A percentile compares a stretch with the other conserved stretches of the same genome.
phyloP scores from a whole-genome alignment of 345 rosid genomes.

The Eucalyptus virginea region DNA sequence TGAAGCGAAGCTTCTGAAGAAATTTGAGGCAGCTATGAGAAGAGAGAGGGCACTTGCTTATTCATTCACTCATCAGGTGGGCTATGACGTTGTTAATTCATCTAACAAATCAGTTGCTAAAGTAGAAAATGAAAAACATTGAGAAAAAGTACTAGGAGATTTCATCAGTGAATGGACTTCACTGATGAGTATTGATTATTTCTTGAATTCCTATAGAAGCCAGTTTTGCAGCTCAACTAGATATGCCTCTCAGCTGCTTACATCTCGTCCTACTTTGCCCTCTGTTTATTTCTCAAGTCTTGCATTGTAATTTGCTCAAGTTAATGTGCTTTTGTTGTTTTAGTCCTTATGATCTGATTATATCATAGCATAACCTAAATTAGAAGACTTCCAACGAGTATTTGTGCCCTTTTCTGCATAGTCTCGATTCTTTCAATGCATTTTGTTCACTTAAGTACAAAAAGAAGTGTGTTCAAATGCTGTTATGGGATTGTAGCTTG shows the following conservation, averaged over 20 bases:
- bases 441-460: neutral
- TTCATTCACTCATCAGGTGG: conserved; percentile 90
- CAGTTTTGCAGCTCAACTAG: neutral
- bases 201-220: neutral
- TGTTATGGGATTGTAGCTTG: neutral
- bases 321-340: neutral
- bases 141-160: neutral
- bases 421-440: neutral
- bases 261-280: neutral
- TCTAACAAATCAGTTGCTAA: neutral
- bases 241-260: neutral
- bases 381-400: neutral
- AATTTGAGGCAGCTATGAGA: conserved; percentile 89
- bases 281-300: neutral
- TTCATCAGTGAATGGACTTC: neutral
- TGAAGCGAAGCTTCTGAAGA: conserved; percentile 71
- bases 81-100: neutral
- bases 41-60: conserved; percentile 91
- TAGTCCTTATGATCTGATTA: neutral
- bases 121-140: neutral
- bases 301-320: neutral
- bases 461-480: neutral
- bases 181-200: neutral
- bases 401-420: neutral
- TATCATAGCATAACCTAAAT: neutral